A percentile compares a stretch with the other conserved stretches of the same genome.
These are phyloP conservation scores for Avena eriantha DNA, from an alignment of 176 grass and related monocot genomes.

Conservation along the genomic window DNA sequence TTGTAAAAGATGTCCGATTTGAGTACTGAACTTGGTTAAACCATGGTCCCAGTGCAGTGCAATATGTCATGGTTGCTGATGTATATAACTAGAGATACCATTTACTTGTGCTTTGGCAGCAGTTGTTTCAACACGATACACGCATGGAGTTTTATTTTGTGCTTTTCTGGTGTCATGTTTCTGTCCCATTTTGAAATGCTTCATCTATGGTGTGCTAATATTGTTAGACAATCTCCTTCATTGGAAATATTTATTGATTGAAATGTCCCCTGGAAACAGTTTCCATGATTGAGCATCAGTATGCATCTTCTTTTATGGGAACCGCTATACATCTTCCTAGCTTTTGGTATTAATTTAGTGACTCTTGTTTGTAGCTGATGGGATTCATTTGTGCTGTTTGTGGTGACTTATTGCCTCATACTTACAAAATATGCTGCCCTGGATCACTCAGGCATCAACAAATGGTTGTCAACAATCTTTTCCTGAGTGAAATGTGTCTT, in stretches of 20 bases:
- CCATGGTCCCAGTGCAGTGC: not conserved
- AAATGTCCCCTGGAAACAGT: constrained; percentile 12
- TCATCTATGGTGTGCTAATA: not conserved
- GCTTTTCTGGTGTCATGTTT: not conserved
- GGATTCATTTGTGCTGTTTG: no score
- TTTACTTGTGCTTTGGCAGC: not conserved
- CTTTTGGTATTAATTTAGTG: no score
- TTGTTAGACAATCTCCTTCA: not conserved
- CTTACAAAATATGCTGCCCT: no score
- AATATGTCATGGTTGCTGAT: not conserved
- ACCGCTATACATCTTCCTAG: not conserved
- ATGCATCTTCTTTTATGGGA: constrained; percentile 1
- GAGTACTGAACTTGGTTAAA: not conserved
- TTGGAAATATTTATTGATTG: constrained; percentile 9
- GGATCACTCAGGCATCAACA: no score
- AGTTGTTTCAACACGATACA: not conserved
- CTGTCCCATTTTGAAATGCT: constrained; percentile 16
- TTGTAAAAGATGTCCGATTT: not conserved
- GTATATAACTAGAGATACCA: not conserved
- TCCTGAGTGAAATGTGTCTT: not conserved
- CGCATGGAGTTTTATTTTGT: not conserved
- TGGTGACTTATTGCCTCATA: no score
- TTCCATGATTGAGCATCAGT: not conserved
- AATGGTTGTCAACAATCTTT: not conserved
- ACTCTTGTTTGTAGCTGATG: no score